A percentile compares a stretch with the other conserved stretches of the same genome.
phyloP scores from a whole-genome alignment of 352 stramenopile genomes.

The Phytopythium sindhum region DNA sequence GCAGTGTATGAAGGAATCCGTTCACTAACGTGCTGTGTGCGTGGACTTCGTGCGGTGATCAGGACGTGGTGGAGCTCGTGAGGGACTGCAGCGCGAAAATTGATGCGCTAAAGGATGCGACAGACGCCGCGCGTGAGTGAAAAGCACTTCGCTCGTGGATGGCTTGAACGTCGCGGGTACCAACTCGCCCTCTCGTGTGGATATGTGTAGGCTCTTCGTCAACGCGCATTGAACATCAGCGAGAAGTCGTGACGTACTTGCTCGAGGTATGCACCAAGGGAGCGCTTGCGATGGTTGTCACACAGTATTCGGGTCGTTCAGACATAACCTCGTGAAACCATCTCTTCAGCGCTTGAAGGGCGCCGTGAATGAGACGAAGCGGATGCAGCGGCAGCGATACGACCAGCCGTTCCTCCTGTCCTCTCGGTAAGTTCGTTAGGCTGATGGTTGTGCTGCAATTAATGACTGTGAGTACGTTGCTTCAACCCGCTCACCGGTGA shows the following conservation, averaged over 20 bases:
- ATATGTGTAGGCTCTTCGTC: conserved; percentile 14
- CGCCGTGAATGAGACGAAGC: conserved; percentile 56
- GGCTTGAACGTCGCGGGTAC: not conserved
- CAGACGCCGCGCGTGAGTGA: conserved; percentile 26
- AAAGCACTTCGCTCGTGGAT: not conserved
- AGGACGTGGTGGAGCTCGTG: conserved; percentile 68
- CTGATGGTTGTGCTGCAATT: not conserved
- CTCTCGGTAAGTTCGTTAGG: conserved; percentile 26
- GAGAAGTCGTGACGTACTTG: conserved; percentile 71
- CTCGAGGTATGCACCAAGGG: conserved; percentile 36
- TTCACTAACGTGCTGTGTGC: not conserved
- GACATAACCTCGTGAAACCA: not conserved
- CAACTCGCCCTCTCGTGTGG: not conserved
- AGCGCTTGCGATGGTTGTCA: not conserved
- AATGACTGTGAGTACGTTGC: not conserved
- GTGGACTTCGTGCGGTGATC: not conserved
- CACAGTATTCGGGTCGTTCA: not conserved
- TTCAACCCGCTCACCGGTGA: not conserved
- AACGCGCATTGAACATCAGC: conserved; percentile 44
- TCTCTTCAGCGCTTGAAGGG: conserved; percentile 52
- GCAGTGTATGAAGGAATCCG: too few species aligned
- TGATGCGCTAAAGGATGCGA: conserved; percentile 44
- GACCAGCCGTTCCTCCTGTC: conserved; percentile 67
- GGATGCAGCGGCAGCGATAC: conserved; percentile 70
- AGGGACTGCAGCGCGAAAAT: conserved; percentile 63